Evolutionary conservation across 2,329 filamentous ascomycete species (phyloP).

Genomic region (Colletotrichum sojae): DNA sequence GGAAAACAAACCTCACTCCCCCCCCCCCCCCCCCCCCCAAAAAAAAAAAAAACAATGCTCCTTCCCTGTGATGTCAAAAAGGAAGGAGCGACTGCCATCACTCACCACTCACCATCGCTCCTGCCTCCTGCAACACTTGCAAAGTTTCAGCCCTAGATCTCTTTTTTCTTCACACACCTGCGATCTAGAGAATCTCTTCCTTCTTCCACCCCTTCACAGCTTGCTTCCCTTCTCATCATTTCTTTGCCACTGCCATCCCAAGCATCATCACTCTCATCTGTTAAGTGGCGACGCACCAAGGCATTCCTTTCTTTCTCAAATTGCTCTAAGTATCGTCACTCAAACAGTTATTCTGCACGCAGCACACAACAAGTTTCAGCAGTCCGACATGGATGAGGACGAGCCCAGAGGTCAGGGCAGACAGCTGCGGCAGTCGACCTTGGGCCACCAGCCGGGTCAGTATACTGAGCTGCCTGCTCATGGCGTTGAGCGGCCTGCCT

Average conservation of each 20-base stretch:
- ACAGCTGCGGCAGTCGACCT: slow-evolving; percentile 22
- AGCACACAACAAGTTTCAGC: not conserved
- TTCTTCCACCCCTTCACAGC: not conserved
- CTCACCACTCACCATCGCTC: not conserved
- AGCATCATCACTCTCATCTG: not conserved
- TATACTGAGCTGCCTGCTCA: slow-evolving; percentile 44
- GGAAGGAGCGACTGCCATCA: slow-evolving; percentile 20
- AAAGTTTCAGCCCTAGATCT: not conserved
- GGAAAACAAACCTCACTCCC: too few relatives aligned
- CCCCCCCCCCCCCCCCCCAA: too few relatives aligned
- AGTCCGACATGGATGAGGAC: slow-evolving; percentile 17
- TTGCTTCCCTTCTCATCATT: not conserved
- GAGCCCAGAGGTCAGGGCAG: not conserved
- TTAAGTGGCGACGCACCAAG: not conserved
- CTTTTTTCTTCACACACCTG: not conserved
- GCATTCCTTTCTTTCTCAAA: not conserved
- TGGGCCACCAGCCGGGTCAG: slow-evolving; percentile 39
- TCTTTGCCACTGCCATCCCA: not conserved
- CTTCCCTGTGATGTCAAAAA: not conserved
- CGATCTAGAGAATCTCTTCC: not conserved
- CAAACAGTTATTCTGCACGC: not conserved
- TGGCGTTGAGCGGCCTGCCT: slow-evolving; percentile 23
- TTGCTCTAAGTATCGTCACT: not conserved
- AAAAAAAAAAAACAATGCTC: not conserved
- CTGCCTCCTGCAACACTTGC: not conserved